A percentile compares a stretch with the other conserved stretches of the same genome.
Evolutionary conservation across 345 rosid genomes (phyloP).

Genomic region (Stellera chamaejasme): DNA sequence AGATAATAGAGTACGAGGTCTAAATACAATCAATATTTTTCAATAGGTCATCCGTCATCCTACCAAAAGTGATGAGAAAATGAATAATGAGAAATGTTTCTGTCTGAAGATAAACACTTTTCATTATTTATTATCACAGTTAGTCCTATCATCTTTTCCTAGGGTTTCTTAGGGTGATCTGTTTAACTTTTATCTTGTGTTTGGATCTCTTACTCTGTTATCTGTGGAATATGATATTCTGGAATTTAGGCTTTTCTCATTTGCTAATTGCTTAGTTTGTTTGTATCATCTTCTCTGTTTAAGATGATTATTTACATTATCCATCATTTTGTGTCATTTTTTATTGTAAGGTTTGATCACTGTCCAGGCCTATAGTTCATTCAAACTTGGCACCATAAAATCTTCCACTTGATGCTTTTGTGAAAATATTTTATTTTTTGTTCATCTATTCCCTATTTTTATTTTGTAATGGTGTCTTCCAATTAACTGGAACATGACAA

Average conservation of each 20-base stretch:
- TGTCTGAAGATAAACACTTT: no score
- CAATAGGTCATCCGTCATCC: no score
- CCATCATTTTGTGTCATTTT: neutral
- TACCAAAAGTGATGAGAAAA: no score
- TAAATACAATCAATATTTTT: no score
- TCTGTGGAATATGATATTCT: neutral
- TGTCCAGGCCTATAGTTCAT: neutral
- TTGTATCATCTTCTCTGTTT: neutral
- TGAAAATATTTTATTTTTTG: neutral
- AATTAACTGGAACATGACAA: no score
- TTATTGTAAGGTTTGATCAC: neutral
- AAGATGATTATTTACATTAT: neutral
- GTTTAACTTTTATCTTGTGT: no score
- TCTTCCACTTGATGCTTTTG: neutral
- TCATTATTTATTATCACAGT: no score
- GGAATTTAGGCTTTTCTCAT: slow-evolving; percentile 1
- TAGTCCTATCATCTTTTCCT: no score
- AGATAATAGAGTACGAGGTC: no score
- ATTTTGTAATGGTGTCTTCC: no score
- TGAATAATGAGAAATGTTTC: no score
- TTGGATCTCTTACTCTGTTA: neutral
- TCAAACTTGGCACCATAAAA: neutral
- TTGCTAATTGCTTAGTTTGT: neutral
- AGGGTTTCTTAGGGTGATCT: no score
- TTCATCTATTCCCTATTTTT: neutral